Conservation (phyloP, 306 rosid species). For the Dalbergia cultrata region DNA sequence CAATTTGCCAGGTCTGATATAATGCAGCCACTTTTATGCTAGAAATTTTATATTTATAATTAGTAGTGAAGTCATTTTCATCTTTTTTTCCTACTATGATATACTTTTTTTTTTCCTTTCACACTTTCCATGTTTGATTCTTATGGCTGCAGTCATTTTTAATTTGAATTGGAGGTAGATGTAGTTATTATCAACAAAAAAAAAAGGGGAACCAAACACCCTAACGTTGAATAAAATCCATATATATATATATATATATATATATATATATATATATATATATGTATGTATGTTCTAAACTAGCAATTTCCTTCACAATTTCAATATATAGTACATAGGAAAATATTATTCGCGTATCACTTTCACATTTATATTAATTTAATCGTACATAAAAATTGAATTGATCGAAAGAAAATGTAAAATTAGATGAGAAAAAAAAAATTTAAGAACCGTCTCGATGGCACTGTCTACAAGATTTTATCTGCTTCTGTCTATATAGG, state of each 20-base stretch:
- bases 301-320: background rate
- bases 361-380: background rate
- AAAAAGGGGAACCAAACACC: too few relatives aligned
- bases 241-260: background rate
- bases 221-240: background rate
- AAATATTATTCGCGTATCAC: background rate
- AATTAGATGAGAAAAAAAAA: too few relatives aligned
- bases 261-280: background rate
- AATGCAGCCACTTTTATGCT: constrained; percentile 18
- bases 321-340: background rate
- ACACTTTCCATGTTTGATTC: constrained; percentile 8
- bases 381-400: background rate
- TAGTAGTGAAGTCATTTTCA: constrained; percentile 46
- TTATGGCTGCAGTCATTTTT: background rate
- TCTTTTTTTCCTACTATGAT: background rate
- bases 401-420: background rate
- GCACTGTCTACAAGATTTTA: background rate
- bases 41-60: constrained; percentile 15
- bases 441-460: too few relatives aligned
- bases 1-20: constrained; percentile 39
- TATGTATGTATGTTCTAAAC: too few relatives aligned
- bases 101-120: background rate
- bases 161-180: background rate
- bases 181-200: background rate
- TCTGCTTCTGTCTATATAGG: constrained; percentile 19